These are phyloP conservation scores for Candida arabinofermentans DNA, from an alignment of 805 yeast species.

Conservation along the genomic window DNA sequence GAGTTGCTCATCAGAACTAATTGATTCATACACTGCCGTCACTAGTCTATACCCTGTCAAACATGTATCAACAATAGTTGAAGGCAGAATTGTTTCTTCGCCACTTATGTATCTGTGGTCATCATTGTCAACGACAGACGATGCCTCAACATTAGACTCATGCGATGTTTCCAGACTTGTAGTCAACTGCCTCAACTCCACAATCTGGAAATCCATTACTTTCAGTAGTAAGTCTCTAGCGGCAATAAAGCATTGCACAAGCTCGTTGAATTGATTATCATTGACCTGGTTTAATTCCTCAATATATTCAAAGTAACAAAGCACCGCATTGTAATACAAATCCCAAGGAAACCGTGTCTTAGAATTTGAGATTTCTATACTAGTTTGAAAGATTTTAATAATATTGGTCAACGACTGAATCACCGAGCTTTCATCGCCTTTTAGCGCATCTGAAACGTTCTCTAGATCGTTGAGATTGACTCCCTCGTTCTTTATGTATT, in stretches of 20 bases:
- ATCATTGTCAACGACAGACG: slow-evolving; percentile 2
- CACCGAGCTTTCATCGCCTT: slow-evolving; percentile 31
- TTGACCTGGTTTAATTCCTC: slow-evolving; percentile 32
- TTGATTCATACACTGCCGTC: slow-evolving; percentile 25
- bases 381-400: slow-evolving; percentile 36
- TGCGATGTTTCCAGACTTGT: slow-evolving; percentile 8
- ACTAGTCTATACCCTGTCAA: slow-evolving; percentile 25
- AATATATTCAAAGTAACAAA: slow-evolving; percentile 44
- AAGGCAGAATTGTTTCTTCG: slow-evolving; percentile 25
- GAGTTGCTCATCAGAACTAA: slow-evolving; percentile 6
- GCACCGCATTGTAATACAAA: slow-evolving; percentile 41
- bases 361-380: slow-evolving; percentile 25
- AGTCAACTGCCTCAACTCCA: slow-evolving; percentile 25
- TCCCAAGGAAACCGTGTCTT: slow-evolving; percentile 33
- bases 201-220: slow-evolving; percentile 26
- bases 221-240: slow-evolving; percentile 22
- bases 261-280: slow-evolving; percentile 8
- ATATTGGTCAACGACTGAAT: slow-evolving; percentile 36
- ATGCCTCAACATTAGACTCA: not conserved
- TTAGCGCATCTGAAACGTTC: slow-evolving; percentile 30
- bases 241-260: slow-evolving; percentile 17
- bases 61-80: slow-evolving; percentile 25
- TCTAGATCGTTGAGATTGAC: slow-evolving; percentile 32
- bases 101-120: slow-evolving; percentile 6
- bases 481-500: slow-evolving; percentile 45